phyloP scores from a whole-genome alignment of 2,329 filamentous ascomycete genomes.

The Epichloe baconii region DNA sequence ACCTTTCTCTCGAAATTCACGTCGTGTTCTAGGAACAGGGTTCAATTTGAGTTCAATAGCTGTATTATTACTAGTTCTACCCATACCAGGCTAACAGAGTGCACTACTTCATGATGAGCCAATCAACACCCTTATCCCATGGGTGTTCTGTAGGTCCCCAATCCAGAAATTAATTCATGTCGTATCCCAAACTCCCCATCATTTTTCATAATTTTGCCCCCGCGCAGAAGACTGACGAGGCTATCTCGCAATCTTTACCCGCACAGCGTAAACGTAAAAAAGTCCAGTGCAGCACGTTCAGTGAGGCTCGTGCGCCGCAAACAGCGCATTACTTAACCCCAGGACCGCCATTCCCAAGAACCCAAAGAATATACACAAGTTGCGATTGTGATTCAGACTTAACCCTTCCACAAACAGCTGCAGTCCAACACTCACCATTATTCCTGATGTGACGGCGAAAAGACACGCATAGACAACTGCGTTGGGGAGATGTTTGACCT shows the following conservation, averaged over 20 bases:
- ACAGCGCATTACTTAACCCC: conserved; percentile 73
- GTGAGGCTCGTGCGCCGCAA: conserved; percentile 35
- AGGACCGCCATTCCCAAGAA: conserved; percentile 81
- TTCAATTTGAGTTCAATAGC: too few species aligned
- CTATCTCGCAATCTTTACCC: neutral
- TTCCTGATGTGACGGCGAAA: conserved; percentile 81
- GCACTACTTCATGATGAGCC: neutral
- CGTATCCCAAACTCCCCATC: neutral
- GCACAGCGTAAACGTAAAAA: neutral
- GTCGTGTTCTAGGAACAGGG: too few species aligned
- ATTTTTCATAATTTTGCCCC: neutral
- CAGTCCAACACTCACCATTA: conserved; percentile 89
- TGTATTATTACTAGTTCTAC: neutral
- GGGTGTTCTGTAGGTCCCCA: neutral
- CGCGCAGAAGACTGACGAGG: neutral
- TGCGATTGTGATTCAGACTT: conserved; percentile 66
- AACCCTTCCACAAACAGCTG: conserved; percentile 81
- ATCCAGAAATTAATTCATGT: neutral
- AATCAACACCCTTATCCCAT: neutral
- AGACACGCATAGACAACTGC: conserved; percentile 61
- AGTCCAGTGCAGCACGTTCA: neutral
- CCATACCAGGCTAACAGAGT: neutral
- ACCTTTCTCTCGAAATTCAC: too few species aligned
- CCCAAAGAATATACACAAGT: conserved; percentile 65
- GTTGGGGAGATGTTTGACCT: conserved; percentile 33